These are phyloP conservation scores for Fusarium longipes DNA, from an alignment of 2,329 filamentous ascomycete genomes.

Conservation along the genomic window DNA sequence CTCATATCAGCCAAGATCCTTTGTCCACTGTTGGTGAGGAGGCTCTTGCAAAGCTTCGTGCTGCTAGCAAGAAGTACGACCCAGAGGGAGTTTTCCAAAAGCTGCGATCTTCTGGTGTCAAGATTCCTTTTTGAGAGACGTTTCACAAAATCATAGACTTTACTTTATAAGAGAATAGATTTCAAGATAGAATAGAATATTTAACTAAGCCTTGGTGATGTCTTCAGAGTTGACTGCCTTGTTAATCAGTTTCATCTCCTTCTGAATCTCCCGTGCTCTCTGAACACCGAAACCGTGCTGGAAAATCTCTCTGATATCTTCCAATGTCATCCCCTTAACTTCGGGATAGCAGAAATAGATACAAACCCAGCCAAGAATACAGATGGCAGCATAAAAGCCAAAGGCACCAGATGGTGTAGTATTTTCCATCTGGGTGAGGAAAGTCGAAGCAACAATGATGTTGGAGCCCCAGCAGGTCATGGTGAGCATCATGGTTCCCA, in stretches of 20 bases:
- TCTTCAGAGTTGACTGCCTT: slow-evolving; percentile 2
- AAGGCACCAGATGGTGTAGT: slow-evolving; percentile 62
- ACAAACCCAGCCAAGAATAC: slow-evolving; percentile 55
- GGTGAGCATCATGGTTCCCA: slow-evolving; percentile 61
- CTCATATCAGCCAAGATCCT: slow-evolving; percentile 53
- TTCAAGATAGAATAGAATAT: not conserved
- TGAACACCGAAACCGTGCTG: slow-evolving; percentile 59
- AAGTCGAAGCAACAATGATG: slow-evolving; percentile 62
- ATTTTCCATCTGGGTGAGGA: slow-evolving; percentile 60
- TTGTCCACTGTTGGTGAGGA: slow-evolving; percentile 53
- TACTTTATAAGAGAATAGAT: not conserved
- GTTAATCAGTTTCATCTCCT: slow-evolving; percentile 41
- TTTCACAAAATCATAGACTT: not conserved
- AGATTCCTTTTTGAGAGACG: slow-evolving; percentile 41
- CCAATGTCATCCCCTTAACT: slow-evolving; percentile 65
- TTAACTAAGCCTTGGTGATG: slow-evolving; percentile 18
- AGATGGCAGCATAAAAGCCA: slow-evolving; percentile 63
- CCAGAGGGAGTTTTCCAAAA: slow-evolving; percentile 54
- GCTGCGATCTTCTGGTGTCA: slow-evolving; percentile 49
- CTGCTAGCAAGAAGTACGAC: slow-evolving; percentile 53
- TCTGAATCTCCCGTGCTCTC: slow-evolving; percentile 54
- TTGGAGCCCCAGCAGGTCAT: slow-evolving; percentile 60
- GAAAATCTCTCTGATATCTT: slow-evolving; percentile 64
- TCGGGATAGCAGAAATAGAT: slow-evolving; percentile 65
- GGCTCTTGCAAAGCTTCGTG: slow-evolving; percentile 50